Conservation (phyloP, 306 rosid genomes). For the Benincasa hispida region DNA sequence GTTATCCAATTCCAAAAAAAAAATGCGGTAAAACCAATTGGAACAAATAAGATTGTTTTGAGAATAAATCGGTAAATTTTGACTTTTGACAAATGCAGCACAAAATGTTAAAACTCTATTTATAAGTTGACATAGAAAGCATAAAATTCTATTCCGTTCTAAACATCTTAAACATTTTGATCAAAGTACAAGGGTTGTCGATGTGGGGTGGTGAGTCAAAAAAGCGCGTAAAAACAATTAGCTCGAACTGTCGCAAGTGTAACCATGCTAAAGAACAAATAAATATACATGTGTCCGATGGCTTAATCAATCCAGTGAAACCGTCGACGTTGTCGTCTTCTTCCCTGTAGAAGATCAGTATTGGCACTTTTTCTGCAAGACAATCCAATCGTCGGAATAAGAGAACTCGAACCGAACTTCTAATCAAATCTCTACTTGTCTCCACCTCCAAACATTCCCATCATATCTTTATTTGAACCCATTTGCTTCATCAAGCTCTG, state of each 20-base stretch:
- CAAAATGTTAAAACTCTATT: neutral
- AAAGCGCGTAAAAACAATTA: neutral
- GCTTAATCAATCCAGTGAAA: slow-evolving; percentile 2
- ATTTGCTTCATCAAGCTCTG: slow-evolving; percentile 86
- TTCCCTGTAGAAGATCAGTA: neutral
- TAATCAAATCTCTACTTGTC: slow-evolving; percentile 19
- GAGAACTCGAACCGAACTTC: neutral
- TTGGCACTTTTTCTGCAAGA: neutral
- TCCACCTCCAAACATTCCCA: slow-evolving; percentile 78
- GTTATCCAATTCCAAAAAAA: no score
- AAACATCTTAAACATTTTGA: slow-evolving; percentile 3
- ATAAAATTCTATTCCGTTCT: neutral
- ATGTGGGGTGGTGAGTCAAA: neutral
- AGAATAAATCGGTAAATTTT: neutral
- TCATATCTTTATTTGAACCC: slow-evolving; percentile 72
- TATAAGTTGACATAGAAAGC: neutral
- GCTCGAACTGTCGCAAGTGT: neutral
- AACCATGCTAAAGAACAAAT: neutral
- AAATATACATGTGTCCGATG: neutral
- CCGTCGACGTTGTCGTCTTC: neutral
- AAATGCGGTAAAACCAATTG: no score
- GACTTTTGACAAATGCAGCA: neutral
- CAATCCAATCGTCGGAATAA: neutral
- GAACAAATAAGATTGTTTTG: no score
- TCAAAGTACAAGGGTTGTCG: neutral